Percentiles rank a stretch among this genome's conserved stretches.
These are phyloP conservation scores for Ustilago xerochloae DNA, from an alignment of 1,284 basidiomycete species.

Conservation along the genomic window DNA sequence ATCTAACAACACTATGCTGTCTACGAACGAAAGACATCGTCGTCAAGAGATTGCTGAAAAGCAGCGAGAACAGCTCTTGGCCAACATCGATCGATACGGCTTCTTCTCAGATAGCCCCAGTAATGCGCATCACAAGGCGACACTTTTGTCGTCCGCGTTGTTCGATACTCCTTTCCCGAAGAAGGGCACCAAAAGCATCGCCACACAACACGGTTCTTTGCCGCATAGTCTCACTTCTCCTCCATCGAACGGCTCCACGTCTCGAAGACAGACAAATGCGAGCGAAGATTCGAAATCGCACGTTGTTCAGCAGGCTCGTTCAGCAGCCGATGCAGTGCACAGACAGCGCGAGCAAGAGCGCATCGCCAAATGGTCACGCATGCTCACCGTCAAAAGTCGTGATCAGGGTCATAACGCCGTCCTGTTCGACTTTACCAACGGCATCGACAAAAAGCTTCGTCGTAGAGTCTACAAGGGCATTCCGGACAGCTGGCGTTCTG, in stretches of 20 bases:
- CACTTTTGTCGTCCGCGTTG: constrained; percentile 18
- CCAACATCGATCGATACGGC: constrained; percentile 54
- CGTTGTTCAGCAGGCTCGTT: constrained; percentile 18
- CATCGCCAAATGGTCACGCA: constrained; percentile 55
- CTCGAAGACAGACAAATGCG: not conserved
- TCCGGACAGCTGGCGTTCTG: constrained; percentile 92
- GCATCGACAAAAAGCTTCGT: constrained; percentile 69
- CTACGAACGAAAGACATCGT: constrained; percentile 32
- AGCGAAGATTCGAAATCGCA: constrained; percentile 1
- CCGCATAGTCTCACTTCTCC: constrained; percentile 4
- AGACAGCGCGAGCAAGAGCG: constrained; percentile 45
- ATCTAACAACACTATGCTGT: constrained; percentile 24
- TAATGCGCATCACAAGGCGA: constrained; percentile 25
- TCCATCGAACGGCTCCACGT: not conserved
- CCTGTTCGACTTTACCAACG: constrained; percentile 25
- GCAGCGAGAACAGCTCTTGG: constrained; percentile 40
- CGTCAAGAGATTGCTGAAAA: constrained; percentile 41
- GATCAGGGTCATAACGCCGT: constrained; percentile 48
- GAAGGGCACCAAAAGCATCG: constrained; percentile 16
- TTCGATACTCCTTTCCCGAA: constrained; percentile 29
- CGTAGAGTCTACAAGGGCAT: constrained; percentile 91
- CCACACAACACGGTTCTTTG: not conserved
- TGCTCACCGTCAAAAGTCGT: constrained; percentile 48
- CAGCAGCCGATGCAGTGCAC: constrained; percentile 23
- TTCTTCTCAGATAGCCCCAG: constrained; percentile 38